Evolutionary conservation across 257 asterid genomes (phyloP), one percentile per base, ranked within the genome.

Genomic region (Solanum ahanhuiri): DNA sequence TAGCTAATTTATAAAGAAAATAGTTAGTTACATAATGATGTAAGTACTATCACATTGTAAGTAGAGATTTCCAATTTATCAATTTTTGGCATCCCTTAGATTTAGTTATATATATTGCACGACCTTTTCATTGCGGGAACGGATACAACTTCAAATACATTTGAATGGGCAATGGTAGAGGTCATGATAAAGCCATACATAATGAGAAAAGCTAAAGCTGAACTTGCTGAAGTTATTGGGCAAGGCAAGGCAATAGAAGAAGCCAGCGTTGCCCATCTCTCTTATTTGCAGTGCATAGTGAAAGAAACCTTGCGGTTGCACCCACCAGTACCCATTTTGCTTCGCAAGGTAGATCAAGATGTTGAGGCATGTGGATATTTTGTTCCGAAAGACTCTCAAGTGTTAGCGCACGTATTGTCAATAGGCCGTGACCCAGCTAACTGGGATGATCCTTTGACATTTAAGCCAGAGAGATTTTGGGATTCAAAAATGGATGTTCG

Each of bases 151-250:
- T 92, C 95, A 10, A 92, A 85, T 92, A 93, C 98, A 12, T 60
- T 94, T 18, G 98, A 94, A 85, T 95, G 98, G 97, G 95, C 97
- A 34, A 93, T 94, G 98, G 91, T 95, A 12, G 98, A 94, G 89
- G 88, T 91, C 30, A 90, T 94, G 12, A 89, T 70, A 17, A 92
- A 90, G 25, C 97, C 98, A 4, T 90, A 91, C 30, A 83, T 14
- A 22, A 91, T 93, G 92, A 84, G 87, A 83, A 91, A 81, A 58
- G 95, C 91, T 35, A 92, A 93, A 82, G 85, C 84, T 0, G 98
- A 95, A 89, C 92, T 95, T 2, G 93, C 90, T 75, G 83, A 87
- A 60, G 93, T 90, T 6, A 86, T 94, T 23, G 94, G 94, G 7
- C 88, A 88, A 83, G 95, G 97, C 2, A 93, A 90, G 66, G 35